Conservation (phyloP, 768 basidiomycete genomes). For the Tylopilus balloui region DNA sequence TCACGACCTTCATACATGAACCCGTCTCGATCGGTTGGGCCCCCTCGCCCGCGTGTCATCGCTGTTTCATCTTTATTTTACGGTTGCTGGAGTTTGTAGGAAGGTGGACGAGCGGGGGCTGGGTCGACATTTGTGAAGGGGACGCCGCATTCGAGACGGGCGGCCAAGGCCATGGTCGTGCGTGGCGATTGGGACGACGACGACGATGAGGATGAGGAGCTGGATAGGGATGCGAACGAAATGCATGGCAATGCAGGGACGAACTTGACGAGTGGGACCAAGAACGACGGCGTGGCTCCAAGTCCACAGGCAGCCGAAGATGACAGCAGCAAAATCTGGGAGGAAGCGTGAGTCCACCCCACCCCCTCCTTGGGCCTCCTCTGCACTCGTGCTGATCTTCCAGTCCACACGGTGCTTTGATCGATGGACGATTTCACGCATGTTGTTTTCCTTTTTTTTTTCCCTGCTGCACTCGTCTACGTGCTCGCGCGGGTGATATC, state of each 20-base stretch:
- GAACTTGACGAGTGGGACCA: background rate
- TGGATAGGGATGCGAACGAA: background rate
- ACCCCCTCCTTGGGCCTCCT: background rate
- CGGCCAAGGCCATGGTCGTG: conserved; percentile 14
- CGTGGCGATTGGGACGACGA: conserved; percentile 60
- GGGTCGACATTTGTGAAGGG: conserved; percentile 1
- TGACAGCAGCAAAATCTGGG: conserved; percentile 56
- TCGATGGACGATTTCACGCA: background rate
- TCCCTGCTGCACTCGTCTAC: too few relatives aligned
- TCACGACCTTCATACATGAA: conserved; percentile 12
- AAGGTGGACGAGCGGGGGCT: background rate
- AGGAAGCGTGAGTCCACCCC: conserved; percentile 65
- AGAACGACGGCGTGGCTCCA: background rate
- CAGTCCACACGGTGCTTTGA: conserved; percentile 3
- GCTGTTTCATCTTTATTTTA: background rate
- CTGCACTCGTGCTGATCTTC: conserved; percentile 8
- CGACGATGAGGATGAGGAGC: conserved; percentile 28
- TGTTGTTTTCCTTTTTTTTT: background rate
- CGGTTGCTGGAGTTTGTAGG: conserved; percentile 2
- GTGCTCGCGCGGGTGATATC: background rate
- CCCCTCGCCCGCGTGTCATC: too few relatives aligned
- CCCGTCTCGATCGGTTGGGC: too few relatives aligned
- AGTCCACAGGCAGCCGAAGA: background rate
- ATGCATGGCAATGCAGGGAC: background rate
- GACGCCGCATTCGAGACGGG: conserved; percentile 1